Evolutionary conservation across 2,329 filamentous ascomycete species (phyloP).

Genomic region (Meredithiella fracta): DNA sequence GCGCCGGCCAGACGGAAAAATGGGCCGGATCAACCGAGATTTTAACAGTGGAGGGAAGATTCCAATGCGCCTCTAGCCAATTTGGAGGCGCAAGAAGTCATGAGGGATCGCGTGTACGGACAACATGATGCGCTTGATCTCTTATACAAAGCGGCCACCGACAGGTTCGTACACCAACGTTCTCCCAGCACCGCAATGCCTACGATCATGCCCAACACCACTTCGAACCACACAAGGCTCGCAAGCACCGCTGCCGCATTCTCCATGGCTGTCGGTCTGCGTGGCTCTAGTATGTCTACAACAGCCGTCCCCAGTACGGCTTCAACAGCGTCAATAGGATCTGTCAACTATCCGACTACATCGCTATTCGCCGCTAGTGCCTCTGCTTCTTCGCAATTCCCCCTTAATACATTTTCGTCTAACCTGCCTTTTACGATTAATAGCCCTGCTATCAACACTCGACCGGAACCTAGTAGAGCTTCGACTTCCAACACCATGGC

Average conservation of each 20-base stretch:
- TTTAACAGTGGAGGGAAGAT: slow-evolving; percentile 28
- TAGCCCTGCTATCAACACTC: slow-evolving; percentile 20
- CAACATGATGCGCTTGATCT: slow-evolving; percentile 86
- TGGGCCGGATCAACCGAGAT: slow-evolving; percentile 19
- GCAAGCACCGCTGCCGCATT: neutral
- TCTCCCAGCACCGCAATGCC: slow-evolving; percentile 6
- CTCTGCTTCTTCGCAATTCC: neutral
- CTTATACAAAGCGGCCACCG: slow-evolving; percentile 69
- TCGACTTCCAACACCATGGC: slow-evolving; percentile 4
- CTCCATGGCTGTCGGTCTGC: neutral
- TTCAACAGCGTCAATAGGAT: too few relatives aligned
- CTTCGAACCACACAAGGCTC: neutral
- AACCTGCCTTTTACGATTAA: slow-evolving; percentile 62
- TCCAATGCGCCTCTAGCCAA: slow-evolving; percentile 47
- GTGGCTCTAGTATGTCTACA: too few relatives aligned
- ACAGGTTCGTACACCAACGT: slow-evolving; percentile 30
- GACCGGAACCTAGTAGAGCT: slow-evolving; percentile 13
- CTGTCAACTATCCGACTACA: too few relatives aligned
- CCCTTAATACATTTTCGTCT: slow-evolving; percentile 38
- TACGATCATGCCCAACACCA: neutral
- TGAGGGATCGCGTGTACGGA: slow-evolving; percentile 63
- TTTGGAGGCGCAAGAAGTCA: slow-evolving; percentile 45
- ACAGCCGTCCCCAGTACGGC: too few relatives aligned
- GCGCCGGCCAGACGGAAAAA: slow-evolving; percentile 36
- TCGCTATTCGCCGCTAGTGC: neutral